phyloP scores from a whole-genome alignment of 2,329 filamentous ascomycete species.

The Phaeosphaeriaceae sp. region DNA sequence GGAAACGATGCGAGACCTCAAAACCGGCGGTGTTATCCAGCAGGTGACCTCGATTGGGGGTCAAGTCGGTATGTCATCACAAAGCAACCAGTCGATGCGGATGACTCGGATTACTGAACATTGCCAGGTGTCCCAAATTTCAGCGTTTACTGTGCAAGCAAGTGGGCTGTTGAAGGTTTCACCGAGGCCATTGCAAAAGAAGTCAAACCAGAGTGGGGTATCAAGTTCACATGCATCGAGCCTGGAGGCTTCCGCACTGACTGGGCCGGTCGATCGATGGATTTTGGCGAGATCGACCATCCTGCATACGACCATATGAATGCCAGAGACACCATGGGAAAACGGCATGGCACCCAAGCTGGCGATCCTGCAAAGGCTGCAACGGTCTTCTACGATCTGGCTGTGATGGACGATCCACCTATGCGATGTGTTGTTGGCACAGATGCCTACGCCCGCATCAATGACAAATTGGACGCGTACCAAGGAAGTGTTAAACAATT shows the following conservation, averaged over 20 bases:
- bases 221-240: constrained; percentile 55
- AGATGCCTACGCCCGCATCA: constrained; percentile 60
- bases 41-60: constrained; percentile 64
- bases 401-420: constrained; percentile 60
- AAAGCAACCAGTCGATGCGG: too few relatives aligned
- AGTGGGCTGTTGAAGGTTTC: constrained; percentile 59
- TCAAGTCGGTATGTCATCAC: constrained; percentile 43
- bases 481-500: constrained; percentile 58
- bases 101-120: not conserved
- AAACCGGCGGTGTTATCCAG: constrained; percentile 61
- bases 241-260: constrained; percentile 57
- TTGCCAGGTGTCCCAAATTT: constrained; percentile 46
- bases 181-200: constrained; percentile 54
- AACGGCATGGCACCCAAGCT: constrained; percentile 53
- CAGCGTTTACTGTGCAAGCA: constrained; percentile 51
- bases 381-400: constrained; percentile 62
- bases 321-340: constrained; percentile 49
- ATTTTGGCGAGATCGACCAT: constrained; percentile 54
- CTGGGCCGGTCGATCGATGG: constrained; percentile 56
- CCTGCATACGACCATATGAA: constrained; percentile 59
- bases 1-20: constrained; percentile 54
- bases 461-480: constrained; percentile 59
- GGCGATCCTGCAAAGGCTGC: constrained; percentile 61
- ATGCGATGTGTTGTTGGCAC: constrained; percentile 61
- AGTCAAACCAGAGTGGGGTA: constrained; percentile 57